phyloP scores from a whole-genome alignment of 1,284 basidiomycete genomes.

The Mixia osmundae region DNA sequence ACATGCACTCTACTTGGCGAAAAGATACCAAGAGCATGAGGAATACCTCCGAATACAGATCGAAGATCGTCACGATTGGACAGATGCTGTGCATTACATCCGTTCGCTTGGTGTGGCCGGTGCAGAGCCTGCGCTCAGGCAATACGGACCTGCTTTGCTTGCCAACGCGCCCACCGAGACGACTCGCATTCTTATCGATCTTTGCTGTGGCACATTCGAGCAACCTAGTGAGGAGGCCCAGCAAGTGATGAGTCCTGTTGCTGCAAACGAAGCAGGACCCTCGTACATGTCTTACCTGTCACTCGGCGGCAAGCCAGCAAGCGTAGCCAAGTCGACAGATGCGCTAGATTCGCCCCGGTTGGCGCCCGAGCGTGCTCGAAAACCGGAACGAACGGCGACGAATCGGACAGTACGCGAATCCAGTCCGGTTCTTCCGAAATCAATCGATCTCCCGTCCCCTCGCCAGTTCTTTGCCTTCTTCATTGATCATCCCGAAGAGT shows the following conservation, averaged over 20 bases:
- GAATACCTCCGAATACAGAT: conserved; percentile 87
- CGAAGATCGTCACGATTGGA: conserved; percentile 65
- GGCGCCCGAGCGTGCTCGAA: not conserved
- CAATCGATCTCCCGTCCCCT: not conserved
- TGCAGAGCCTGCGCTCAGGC: conserved; percentile 17
- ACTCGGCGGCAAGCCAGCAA: conserved; percentile 1
- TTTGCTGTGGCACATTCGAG: conserved; percentile 44
- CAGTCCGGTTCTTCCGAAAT: no score
- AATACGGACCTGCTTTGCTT: conserved; percentile 33
- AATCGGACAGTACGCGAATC: no score
- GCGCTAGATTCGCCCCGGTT: not conserved
- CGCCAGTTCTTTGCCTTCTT: conserved; percentile 82
- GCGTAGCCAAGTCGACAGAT: not conserved
- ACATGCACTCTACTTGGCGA: conserved; percentile 81
- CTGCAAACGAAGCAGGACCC: conserved; percentile 1
- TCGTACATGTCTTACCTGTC: conserved; percentile 11
- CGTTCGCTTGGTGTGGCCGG: conserved; percentile 48
- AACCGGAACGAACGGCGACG: conserved; percentile 5
- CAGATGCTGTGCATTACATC: conserved; percentile 60
- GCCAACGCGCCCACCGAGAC: conserved; percentile 61
- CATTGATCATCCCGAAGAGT: conserved; percentile 61
- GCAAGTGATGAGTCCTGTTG: not conserved
- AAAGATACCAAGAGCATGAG: conserved; percentile 70
- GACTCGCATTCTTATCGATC: conserved; percentile 69
- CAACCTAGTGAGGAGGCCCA: not conserved